Evolutionary conservation across 176 grass and related monocot species (phyloP).

Genomic region (Oryza glaberrima): DNA sequence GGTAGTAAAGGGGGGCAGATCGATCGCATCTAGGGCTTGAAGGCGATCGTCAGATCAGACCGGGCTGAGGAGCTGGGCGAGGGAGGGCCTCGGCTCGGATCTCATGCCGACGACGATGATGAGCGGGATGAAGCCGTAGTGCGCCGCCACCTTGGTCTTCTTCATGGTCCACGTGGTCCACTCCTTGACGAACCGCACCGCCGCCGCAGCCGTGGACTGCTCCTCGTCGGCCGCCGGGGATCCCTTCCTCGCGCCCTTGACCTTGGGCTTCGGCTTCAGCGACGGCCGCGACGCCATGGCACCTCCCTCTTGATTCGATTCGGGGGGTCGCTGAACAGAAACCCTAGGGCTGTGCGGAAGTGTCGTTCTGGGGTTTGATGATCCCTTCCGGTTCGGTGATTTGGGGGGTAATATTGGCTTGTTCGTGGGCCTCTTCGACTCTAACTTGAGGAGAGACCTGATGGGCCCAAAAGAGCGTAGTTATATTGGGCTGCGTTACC

Average conservation of each 20-base stretch:
- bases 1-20: background rate
- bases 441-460: background rate
- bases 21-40: constrained; percentile 10
- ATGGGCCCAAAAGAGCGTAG: background rate
- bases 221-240: constrained; percentile 32
- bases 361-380: constrained; percentile 25
- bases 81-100: constrained; percentile 70
- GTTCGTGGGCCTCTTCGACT: constrained; percentile 16
- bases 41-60: constrained; percentile 41
- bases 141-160: constrained; percentile 77
- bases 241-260: constrained; percentile 47
- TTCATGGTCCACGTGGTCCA: constrained; percentile 91
- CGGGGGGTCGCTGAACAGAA: background rate
- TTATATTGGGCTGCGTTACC: background rate
- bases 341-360: constrained; percentile 47
- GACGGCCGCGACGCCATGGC: constrained; percentile 63
- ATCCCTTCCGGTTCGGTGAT: background rate
- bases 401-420: constrained; percentile 17
- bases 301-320: background rate
- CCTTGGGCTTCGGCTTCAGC: constrained; percentile 52
- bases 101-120: constrained; percentile 88
- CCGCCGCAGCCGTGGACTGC: constrained; percentile 17
- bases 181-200: constrained; percentile 61
- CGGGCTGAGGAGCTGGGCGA: constrained; percentile 72
- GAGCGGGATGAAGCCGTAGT: constrained; percentile 91